A percentile compares a stretch with the other conserved stretches of the same genome.
Evolutionary conservation across 768 basidiomycete genomes (phyloP).

Genomic region (Austroboletus festivus): DNA sequence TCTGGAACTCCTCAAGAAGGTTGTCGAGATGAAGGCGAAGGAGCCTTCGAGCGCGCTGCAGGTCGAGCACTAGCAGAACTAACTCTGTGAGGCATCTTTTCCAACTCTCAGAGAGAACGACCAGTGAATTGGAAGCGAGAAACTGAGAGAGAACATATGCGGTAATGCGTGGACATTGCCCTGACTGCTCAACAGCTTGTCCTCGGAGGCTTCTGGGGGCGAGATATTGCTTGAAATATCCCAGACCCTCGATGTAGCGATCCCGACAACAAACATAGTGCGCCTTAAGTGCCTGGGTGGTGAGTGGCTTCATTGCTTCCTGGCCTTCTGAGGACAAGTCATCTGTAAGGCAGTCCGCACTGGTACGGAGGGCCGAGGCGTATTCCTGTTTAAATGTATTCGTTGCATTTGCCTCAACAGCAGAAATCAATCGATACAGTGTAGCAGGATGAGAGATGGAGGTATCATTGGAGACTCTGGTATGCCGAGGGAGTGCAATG

Average conservation of each 20-base stretch:
- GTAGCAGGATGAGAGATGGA: background rate
- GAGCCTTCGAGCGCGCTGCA: conserved; percentile 36
- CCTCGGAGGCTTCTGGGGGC: conserved; percentile 14
- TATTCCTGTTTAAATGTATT: conserved; percentile 13
- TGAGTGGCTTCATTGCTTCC: background rate
- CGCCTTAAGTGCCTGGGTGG: background rate
- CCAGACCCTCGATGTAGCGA: background rate
- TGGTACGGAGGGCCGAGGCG: conserved; percentile 12
- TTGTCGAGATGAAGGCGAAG: conserved; percentile 12
- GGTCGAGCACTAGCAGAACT: conserved; percentile 26
- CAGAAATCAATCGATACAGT: conserved; percentile 3
- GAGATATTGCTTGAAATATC: conserved; percentile 1
- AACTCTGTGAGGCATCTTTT: conserved; percentile 23
- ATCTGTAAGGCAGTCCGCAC: conserved; percentile 11
- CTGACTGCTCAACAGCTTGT: conserved; percentile 4
- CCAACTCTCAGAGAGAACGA: conserved; percentile 24
- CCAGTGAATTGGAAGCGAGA: conserved; percentile 21
- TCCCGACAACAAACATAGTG: conserved; percentile 2
- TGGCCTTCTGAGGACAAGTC: background rate
- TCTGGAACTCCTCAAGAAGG: background rate
- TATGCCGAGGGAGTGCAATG: no score
- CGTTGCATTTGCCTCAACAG: background rate
- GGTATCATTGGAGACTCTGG: no score
- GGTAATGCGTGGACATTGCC: background rate
- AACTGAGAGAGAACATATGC: conserved; percentile 25